Base-by-base conservation (phyloP, 192 early-diverging fungal genomes). In the Podochytrium sp. region DNA sequence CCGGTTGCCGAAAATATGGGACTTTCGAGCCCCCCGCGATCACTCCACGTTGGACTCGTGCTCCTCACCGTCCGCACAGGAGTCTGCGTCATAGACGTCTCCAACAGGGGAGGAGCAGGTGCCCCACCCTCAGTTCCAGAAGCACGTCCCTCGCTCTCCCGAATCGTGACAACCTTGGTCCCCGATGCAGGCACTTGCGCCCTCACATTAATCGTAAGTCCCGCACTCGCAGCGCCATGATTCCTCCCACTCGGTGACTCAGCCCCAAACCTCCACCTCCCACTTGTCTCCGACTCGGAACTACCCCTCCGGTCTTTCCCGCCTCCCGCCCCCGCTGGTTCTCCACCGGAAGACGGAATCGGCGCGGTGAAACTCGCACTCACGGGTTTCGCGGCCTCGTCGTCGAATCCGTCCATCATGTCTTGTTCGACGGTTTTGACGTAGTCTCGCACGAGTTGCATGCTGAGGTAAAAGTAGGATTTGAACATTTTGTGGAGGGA, bases 401-500 rank as follows among this genome's bases (percentile, higher is more conserved):
- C 91, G 63, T 95, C 91, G 76, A 91, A 93, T 0, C 86, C 79
- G 73, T 93, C 89, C 84, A 96, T 90, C 78, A 97, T 87, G 38
- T 92, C 93, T 55, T 92, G 92, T 64, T 98, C 95, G 82, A 94
- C 91, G 0, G 91, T 86, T 52, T 92, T 94, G 5, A 96, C 94
- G 66, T 95, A 91, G 73, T 92, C 94, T 7, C 91, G 83, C 2
- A 98, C 93, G 29, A 96, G 84, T 63, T 95, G 92, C 88, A 93
- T 95, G 2, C 91, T 93, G 0, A 95, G 82, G 72, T 94, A 89
- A 55, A 96, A 92, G 68, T 97, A 98, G 5, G 97, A 91, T 76
- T 95, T 96, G 78, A 97, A 93, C 86, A 98, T 95, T 27, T 81
- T 79, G 43, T 92, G 90, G 10, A 99, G 80, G 62, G 98, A 96